Percentiles rank a stretch among this genome's conserved stretches.
phyloP scores from a whole-genome alignment of 371 early-diverging fungal species.

The Zancudomyces culisetae region DNA sequence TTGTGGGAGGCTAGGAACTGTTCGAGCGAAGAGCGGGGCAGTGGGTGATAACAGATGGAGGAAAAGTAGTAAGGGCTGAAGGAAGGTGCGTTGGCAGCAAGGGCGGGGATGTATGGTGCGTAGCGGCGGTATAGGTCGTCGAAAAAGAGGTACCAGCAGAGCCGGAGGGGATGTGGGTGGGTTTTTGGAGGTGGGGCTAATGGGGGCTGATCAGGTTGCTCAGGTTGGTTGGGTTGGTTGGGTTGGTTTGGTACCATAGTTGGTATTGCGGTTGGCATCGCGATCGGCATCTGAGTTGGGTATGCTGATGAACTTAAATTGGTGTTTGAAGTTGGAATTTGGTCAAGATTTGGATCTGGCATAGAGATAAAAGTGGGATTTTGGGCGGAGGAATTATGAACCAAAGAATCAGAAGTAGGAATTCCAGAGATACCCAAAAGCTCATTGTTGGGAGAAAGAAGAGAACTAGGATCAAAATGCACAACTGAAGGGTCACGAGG shows the following conservation, averaged over 20 bases:
- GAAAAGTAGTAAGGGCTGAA: constrained; percentile 36
- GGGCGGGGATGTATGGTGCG: constrained; percentile 18
- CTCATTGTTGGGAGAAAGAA: background rate
- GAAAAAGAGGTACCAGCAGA: constrained; percentile 41
- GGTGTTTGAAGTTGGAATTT: background rate
- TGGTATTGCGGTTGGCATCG: background rate
- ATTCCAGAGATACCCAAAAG: background rate
- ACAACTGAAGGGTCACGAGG: constrained; percentile 23
- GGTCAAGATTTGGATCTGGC: background rate
- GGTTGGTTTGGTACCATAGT: background rate
- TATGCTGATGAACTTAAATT: background rate
- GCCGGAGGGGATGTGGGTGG: constrained; percentile 13
- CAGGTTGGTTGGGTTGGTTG: background rate
- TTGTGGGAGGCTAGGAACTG: constrained; percentile 20
- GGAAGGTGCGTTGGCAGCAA: constrained; percentile 21
- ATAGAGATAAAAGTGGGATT: background rate
- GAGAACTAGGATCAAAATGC: background rate
- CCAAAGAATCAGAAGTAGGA: background rate
- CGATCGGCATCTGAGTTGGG: background rate
- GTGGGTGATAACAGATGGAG: constrained; percentile 33
- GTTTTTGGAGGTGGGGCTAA: constrained; percentile 16
- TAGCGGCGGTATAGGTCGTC: constrained; percentile 39
- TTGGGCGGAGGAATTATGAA: background rate
- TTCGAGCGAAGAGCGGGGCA: constrained; percentile 29
- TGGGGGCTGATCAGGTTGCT: background rate